A percentile compares a stretch with the other conserved stretches of the same genome.
Conservation (phyloP, 352 stramenopile species). For the Thalassiosira livingstoniorum region DNA sequence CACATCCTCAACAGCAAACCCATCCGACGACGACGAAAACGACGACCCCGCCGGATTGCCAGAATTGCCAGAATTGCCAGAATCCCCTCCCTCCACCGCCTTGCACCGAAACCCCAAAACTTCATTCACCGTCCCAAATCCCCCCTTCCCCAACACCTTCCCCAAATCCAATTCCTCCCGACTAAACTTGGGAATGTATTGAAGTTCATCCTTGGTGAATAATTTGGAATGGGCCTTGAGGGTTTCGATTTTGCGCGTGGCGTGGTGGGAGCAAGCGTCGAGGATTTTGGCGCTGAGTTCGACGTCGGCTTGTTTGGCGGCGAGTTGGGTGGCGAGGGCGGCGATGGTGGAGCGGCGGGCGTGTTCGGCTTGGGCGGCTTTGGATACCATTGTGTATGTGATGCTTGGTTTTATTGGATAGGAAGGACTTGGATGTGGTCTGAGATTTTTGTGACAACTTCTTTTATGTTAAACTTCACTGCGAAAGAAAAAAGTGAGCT, state of each 20-base stretch:
- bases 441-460: too few relatives aligned
- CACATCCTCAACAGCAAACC: too few relatives aligned
- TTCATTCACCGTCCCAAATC: slow-evolving; percentile 46
- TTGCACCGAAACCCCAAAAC: slow-evolving; percentile 23
- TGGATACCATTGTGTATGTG: slow-evolving; percentile 41
- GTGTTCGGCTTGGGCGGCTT: slow-evolving; percentile 14
- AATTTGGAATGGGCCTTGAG: slow-evolving; percentile 21
- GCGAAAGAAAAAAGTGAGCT: too few relatives aligned
- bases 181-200: slow-evolving; percentile 28
- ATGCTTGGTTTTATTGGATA: too few relatives aligned
- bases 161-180: slow-evolving; percentile 34
- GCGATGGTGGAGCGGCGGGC: not conserved
- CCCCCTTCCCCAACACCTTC: slow-evolving; percentile 35
- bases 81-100: not conserved
- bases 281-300: not conserved
- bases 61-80: too few relatives aligned
- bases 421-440: too few relatives aligned
- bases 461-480: too few relatives aligned
- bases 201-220: slow-evolving; percentile 17
- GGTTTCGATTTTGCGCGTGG: slow-evolving; percentile 4
- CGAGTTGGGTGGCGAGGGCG: not conserved
- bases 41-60: too few relatives aligned
- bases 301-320: too few relatives aligned
- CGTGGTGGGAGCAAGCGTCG: not conserved
- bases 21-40: too few relatives aligned